Base-by-base conservation (phyloP, 2,329 filamentous ascomycete genomes). In the Penicillium freii region DNA sequence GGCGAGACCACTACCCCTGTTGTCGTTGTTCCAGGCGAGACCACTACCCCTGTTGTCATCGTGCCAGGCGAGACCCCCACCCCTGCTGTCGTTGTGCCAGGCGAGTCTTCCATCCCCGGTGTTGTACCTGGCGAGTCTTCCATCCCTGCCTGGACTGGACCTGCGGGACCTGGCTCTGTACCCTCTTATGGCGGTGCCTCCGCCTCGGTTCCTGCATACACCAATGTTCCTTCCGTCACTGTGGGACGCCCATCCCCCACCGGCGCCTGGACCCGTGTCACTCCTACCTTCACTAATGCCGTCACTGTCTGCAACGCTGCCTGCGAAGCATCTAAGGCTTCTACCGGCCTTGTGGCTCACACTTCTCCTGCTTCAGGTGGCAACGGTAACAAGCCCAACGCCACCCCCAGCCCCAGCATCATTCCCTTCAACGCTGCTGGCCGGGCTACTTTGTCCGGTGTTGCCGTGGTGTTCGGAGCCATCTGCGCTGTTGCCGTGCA, bases 401-500 rank as follows among this genome's bases (percentile, higher is more conserved):
- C 57, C 19, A 51, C 47, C 17, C 43, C 63, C 34, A 56, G 31
- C 25, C 51, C 57, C 10, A 56, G 39, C 34, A 52, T 51, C 19
- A 34, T 61, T 25, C 45, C 62, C 3, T 69, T 61, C 62, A 69
- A 66, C 57, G 67, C 63, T 11, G 68, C 67, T 25, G 66, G 66
- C 34, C 64, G 66, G 31, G 56, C 61, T 39, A 62, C 66, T 39
- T 49, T 68, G 25, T 68, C 68, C 46, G 62, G 62, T 34, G 27
- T 66, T 13, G 64, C 65, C 10, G 57, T 63, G 9, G 58, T 59
- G n/a, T 51, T 70, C 29, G 67, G 67, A 44, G 65, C 64, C 27
- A 38, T 67, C 34, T 56, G 49, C 46, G 61, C 62, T 21, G 53
- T 61, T 50, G 63, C 60, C 36, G 62, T 70, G 60, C 66, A 69